Evolutionary conservation across 2,329 filamentous ascomycete species (phyloP), one percentile per base, ranked within the genome.

Genomic region (Colletotrichum theobromicola): DNA sequence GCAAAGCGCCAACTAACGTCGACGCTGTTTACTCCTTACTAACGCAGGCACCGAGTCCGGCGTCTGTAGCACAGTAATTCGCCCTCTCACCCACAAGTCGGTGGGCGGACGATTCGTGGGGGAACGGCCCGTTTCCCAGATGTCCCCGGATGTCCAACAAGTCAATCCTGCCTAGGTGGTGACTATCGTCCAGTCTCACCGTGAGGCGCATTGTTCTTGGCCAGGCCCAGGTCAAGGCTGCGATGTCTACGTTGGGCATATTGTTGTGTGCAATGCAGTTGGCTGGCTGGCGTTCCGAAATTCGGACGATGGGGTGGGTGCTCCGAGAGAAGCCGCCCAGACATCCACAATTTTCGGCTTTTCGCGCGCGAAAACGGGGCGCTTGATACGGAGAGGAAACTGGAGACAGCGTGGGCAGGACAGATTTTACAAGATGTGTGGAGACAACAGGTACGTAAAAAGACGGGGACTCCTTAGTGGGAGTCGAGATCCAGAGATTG

Each of bases 261-360:
- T 7, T 37, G 32, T 30, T 53, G 62, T 50, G 42, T 57, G 46
- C 63, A 50, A 32, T 60, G 65, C 28, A 61, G 53, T 68, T 68
- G 66, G 55, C 66, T 68, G n/a, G 67, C 35, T 62, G 32, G 55
- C 32, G 53, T 67, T 74, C 67, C 68, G 72, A 74, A 66, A 21
- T 67, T 74, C 72, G 72, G 72, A 72, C 57, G 68, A 74, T 60
- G 68, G 50, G 42, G 62, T 46, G 57, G 72, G 68, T 72, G 64
- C 57, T 74, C 72, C 72, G 67, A 74, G 55, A 67, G 62, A 72
- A 74, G 68, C 72, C 72, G 72, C 68, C 62, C 35, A 67, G 62
- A 46, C 28, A 66, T 62, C 71, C 67, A 74, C 68, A 32, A 55
- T 42, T 64, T 37, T 74, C 72, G 72, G 72, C 68, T 74, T 72